Evolutionary conservation across 495 filamentous ascomycete species (phyloP), one percentile per base, ranked within the genome.

Genomic region (Niebla homalea): DNA sequence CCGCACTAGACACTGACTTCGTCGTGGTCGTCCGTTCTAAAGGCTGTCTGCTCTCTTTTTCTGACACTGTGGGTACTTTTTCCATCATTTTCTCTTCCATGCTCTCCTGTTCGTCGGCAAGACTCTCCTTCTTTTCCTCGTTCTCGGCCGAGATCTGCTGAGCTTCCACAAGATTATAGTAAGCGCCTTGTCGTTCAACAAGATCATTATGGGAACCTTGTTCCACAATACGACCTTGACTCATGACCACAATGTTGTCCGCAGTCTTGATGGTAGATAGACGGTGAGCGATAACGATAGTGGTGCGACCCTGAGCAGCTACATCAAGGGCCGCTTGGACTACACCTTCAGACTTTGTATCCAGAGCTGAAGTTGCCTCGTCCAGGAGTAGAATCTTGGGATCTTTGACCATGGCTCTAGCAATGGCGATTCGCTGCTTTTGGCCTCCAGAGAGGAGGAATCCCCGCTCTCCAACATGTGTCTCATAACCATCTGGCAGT

Each of bases 351-450:
- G 86, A 89, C 60, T 89, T 92, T 43, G 92, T 94, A 63, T 98
- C 92, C n/a, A 98, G 73, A 2, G 89, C 89, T 25, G 83, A 87
- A 1, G 92, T 98, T 19, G 92, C 92, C 65, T 98, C 92, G 59
- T 98, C 92, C 15, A 98, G 79, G 3, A 98, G 70, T 0, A 98
- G 73, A 59, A 98, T 87, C 70, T 92, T 93, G n/a, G 92, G 92
- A 61, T 98, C 84, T 41, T 81, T 87, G 23, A 97, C 87, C 49
- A 98, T 80, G 26, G 89, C 90, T 58, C 92, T 79, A 7, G 92
- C 90, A 65, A 84, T 84, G 4, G 79, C 78, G 62, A 96, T 92
- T 52, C 92, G 85, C 63, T 98, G 92, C 64, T 95, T 96, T 67
- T 98, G 92, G 23, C 92, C 92, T 64, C 92, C 92, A 48, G 84